A percentile compares a stretch with the other conserved stretches of the same genome.
Evolutionary conservation across 1,284 basidiomycete species (phyloP).

Genomic region (Irpex sp.): DNA sequence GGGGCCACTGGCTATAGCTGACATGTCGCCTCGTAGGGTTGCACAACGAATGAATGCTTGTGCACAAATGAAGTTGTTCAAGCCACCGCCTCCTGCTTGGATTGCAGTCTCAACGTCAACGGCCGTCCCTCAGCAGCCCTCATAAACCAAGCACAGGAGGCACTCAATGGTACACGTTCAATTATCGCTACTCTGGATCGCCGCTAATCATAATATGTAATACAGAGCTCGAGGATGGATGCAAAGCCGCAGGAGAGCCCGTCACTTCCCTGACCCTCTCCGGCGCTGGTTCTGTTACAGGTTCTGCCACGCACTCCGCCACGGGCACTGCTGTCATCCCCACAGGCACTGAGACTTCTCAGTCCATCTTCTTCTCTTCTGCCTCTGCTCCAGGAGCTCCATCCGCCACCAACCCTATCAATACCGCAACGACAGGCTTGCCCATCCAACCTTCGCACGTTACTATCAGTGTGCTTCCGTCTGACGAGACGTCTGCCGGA

Average conservation of each 20-base stretch:
- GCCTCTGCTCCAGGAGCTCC: neutral
- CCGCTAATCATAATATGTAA: neutral
- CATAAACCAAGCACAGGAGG: neutral
- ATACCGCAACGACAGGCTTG: neutral
- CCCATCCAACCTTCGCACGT: neutral
- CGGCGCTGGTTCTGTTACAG: neutral
- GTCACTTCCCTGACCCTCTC: constrained; percentile 4
- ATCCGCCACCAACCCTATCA: neutral
- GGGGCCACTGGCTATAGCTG: neutral
- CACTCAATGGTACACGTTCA: neutral
- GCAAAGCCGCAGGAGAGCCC: neutral
- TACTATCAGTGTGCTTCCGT: neutral
- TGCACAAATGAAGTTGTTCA: neutral
- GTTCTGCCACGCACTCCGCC: neutral
- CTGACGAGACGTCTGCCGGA: neutral
- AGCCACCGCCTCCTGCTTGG: neutral
- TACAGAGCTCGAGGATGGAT: constrained; percentile 1
- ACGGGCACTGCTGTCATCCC: neutral
- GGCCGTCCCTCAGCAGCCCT: neutral
- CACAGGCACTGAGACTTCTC: neutral
- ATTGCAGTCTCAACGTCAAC: neutral
- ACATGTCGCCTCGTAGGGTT: neutral
- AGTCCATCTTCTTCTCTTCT: neutral
- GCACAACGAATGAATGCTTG: neutral
- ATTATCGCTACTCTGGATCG: neutral